Conservation (phyloP, 441 rosid species). For the Aleurites moluccanus region DNA sequence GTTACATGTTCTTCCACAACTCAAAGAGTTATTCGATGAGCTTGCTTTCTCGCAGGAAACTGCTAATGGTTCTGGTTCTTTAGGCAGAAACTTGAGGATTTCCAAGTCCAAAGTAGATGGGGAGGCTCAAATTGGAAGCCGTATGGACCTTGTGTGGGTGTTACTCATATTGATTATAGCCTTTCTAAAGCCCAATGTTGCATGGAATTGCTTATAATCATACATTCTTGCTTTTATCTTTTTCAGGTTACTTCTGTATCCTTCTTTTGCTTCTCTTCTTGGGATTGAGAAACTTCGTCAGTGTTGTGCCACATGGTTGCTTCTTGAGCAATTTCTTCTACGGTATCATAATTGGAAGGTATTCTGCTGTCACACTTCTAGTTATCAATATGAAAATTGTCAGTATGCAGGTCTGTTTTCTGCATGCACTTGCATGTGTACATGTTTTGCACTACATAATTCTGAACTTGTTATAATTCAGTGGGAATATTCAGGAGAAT, state of each 20-base stretch:
- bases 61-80: conserved; percentile 44
- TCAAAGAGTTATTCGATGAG: conserved; percentile 88
- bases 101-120: conserved; percentile 43
- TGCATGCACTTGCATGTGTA: conserved; percentile 5
- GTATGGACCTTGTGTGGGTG: conserved; percentile 94
- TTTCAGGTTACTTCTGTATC: conserved; percentile 85
- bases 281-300: conserved; percentile 95
- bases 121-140: conserved; percentile 73
- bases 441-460: conserved; percentile 19
- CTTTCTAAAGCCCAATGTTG: conserved; percentile 18
- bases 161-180: conserved; percentile 28
- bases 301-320: conserved; percentile 93
- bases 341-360: conserved; percentile 94
- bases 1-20: conserved; percentile 83
- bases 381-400: conserved; percentile 20
- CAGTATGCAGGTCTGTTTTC: conserved; percentile 2
- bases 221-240: conserved; percentile 12
- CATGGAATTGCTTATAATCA: neutral
- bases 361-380: conserved; percentile 24
- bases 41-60: conserved; percentile 89
- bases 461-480: conserved; percentile 50
- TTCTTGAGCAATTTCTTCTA: conserved; percentile 89
- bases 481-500: conserved; percentile 90
- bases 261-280: conserved; percentile 85
- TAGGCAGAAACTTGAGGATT: conserved; percentile 46